Evolutionary conservation across 2,329 filamentous ascomycete genomes (phyloP), one percentile per base, ranked within the genome.

Genomic region (Didymella sp.): DNA sequence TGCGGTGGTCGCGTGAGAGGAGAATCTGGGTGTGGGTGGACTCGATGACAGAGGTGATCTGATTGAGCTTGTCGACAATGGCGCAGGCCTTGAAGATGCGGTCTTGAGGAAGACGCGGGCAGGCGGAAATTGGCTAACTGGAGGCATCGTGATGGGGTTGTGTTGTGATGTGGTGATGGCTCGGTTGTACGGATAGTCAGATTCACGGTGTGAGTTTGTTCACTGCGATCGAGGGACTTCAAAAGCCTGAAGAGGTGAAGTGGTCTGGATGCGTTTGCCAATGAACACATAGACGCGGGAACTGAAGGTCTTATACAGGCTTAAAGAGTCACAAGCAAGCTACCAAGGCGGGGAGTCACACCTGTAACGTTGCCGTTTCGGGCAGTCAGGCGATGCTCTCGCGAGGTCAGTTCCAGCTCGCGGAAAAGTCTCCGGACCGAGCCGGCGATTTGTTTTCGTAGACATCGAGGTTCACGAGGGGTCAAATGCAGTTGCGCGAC

Each of bases 81-180:
- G 30, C 8, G 48, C 30, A 21, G 54, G 49, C 35, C 47, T 60
- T 21, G 52, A 49, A 31, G 57, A 21, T 44, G 54, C 46, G 6
- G 53, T 56, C 51, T 71, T 69, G 38, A 71, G 51, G 38, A 69
- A 71, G 59, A 69, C 67, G 24, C 68, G 62, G 9, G 68, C 68
- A 25, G 68, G 67, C 11, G 68, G 68, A 38, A 71, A 69, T 61
- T 70, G 67, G 59, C 67, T 70, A 33, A 71, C 58, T 59, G 68
- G 60, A 64, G 68, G 68, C 68, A 71, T 71, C 49, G 37, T 46
- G 48, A 22, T 30, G 43, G 6, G 25, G 30, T 41, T 19, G 40
- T 53, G 11, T 44, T 28, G 21, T 42, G 8, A 17, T 6, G 2
- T 13, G 4, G 31, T 35, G 19, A 5, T 28, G 35, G 25, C 30